A percentile compares a stretch with the other conserved stretches of the same genome.
Conservation (phyloP, 306 rosid species). For the Cucurbita argyrosperma region DNA sequence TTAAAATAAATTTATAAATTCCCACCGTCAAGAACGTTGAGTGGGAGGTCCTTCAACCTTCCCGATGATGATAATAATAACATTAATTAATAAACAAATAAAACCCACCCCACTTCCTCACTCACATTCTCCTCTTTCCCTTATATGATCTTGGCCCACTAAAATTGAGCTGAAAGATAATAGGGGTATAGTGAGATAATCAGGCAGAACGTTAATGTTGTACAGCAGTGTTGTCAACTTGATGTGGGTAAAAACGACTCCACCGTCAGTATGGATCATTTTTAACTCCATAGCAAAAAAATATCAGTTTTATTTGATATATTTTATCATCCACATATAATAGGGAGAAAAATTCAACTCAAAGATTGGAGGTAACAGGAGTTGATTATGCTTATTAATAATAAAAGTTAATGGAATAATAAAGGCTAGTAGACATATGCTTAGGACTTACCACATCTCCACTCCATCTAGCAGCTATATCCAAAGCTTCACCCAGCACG, state of each 20-base stretch:
- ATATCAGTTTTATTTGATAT: neutral
- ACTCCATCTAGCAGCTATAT: slow-evolving; percentile 93
- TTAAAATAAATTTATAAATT: neutral
- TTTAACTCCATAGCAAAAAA: neutral
- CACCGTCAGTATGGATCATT: neutral
- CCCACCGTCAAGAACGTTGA: neutral
- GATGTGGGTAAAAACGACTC: neutral
- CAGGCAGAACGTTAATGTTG: neutral
- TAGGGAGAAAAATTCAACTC: neutral
- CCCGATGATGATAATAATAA: neutral
- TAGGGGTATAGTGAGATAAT: neutral
- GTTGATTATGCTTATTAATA: neutral
- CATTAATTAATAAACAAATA: neutral
- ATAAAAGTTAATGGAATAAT: neutral
- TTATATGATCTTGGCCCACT: neutral
- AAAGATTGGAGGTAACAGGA: neutral
- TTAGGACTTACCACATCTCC: slow-evolving; percentile 88
- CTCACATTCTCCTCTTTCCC: neutral
- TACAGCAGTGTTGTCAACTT: neutral
- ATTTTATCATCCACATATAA: neutral
- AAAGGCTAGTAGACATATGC: slow-evolving; percentile 6
- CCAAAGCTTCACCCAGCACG: slow-evolving; percentile 82
- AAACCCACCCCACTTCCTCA: neutral
- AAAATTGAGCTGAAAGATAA: neutral
- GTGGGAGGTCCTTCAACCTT: neutral